Base-by-base conservation (phyloP, 2,329 filamentous ascomycete species). In the Daldinia sp. region DNA sequence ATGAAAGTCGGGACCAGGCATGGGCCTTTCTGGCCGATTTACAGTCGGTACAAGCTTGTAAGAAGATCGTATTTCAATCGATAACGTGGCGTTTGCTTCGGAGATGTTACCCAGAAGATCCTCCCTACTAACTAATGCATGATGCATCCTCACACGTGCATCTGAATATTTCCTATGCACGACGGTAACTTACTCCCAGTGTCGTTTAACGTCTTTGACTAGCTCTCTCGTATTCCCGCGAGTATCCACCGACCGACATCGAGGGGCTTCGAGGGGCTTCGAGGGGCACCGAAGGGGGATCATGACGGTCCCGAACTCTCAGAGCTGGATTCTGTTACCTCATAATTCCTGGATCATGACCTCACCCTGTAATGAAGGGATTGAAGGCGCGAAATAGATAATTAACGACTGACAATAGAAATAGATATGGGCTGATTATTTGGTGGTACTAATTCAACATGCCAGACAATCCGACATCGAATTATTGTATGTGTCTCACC, bases 401-500 rank as follows among this genome's bases (percentile, higher is more conserved):
- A 18, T 42, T 12, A 44, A 41, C 13, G 6, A 33, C 3, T 23
- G 37, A 26, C 46, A 53, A 53, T 46, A 58, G 35, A 60, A 4
- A 12, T 35, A 63, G 33, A 63, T 35, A 13, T 30, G 18, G 35
- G 39, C 44, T 57, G 46, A 57, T 54, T 51, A 57, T 42, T 57
- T 61, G 48, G 41, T 44, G n/a, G 57, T 55, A 33, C 23, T n/a
- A 48, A 46, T 12, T 3, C 15, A 48, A 44, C 7, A 59, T 35
- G 46, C 18, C 20, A 46, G 28, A 28, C 10, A 15, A 10, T 35
- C 42, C 37, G 23, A 9, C 28, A 6, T 33, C 18, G 39, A 67
- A 59, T n/a, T 65, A 68, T 68, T 68, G 53, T 12, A 18, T 26
- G 10, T 69, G 67, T 69, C 63, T 69, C 57, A 69, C 63, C 54